Percentiles rank a stretch among this genome's conserved stretches.
Conservation (phyloP, 345 rosid genomes). For the Syzygium jambos region DNA sequence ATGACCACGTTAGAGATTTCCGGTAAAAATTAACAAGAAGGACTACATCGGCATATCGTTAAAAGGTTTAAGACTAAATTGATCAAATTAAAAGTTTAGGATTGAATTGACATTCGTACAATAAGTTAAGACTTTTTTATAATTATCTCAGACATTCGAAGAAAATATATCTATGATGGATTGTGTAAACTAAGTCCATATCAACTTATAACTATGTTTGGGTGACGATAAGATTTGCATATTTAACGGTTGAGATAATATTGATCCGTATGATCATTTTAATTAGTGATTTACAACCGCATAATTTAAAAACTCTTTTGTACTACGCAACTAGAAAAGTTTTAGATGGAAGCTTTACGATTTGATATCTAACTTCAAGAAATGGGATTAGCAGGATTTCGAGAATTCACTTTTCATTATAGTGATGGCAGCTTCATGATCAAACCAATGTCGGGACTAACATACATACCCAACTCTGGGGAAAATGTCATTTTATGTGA, state of each 20-base stretch:
- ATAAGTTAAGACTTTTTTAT: too few relatives aligned
- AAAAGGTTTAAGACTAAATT: rapidly evolving
- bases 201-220: background rate
- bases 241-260: background rate
- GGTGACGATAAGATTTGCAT: background rate
- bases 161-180: background rate
- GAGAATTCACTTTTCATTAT: background rate
- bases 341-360: background rate
- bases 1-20: too few relatives aligned
- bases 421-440: background rate
- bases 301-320: background rate
- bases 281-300: background rate
- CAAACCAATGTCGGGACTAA: background rate
- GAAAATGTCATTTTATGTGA: background rate
- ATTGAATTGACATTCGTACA: background rate
- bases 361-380: background rate
- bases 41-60: too few relatives aligned
- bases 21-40: too few relatives aligned
- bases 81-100: too few relatives aligned
- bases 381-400: background rate
- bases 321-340: background rate
- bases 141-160: background rate
- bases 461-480: background rate
- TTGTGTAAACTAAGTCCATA: background rate
- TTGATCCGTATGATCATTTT: background rate